Evolutionary conservation across 352 stramenopile species (phyloP).

Genomic region (Blastocystis sp.): DNA sequence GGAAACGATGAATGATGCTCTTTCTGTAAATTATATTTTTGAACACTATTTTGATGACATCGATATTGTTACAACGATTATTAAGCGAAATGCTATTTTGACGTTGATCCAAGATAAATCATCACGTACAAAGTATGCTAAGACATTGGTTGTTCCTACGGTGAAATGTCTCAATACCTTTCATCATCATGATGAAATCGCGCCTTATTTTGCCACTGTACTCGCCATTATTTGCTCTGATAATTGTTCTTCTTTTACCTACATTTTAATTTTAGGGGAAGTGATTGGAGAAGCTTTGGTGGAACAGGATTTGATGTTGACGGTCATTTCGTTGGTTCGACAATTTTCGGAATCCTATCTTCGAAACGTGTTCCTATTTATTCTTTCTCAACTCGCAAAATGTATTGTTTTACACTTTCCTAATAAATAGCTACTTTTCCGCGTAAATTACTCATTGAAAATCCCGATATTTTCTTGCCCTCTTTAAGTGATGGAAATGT

Average conservation of each 20-base stretch:
- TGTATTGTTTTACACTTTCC: not conserved
- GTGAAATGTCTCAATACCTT: not conserved
- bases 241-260: not conserved
- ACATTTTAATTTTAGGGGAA: not conserved
- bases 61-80: not conserved
- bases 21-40: conserved; percentile 20
- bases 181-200: not conserved
- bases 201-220: conserved; percentile 2
- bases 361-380: not conserved
- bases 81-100: not conserved
- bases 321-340: not conserved
- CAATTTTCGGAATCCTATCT: not conserved
- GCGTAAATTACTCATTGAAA: not conserved
- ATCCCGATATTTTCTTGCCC: not conserved
- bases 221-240: not conserved
- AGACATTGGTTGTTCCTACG: not conserved
- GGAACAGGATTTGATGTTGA: not conserved
- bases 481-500: not conserved
- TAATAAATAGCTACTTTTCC: not conserved
- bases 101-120: not conserved
- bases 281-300: not conserved
- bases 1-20: not conserved
- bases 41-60: conserved; percentile 1
- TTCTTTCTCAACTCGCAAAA: not conserved
- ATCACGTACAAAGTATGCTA: not conserved